Evolutionary conservation across 1,284 basidiomycete species (phyloP), one percentile per base, ranked within the genome.

Genomic region (Ustanciosporium gigantosporum): DNA sequence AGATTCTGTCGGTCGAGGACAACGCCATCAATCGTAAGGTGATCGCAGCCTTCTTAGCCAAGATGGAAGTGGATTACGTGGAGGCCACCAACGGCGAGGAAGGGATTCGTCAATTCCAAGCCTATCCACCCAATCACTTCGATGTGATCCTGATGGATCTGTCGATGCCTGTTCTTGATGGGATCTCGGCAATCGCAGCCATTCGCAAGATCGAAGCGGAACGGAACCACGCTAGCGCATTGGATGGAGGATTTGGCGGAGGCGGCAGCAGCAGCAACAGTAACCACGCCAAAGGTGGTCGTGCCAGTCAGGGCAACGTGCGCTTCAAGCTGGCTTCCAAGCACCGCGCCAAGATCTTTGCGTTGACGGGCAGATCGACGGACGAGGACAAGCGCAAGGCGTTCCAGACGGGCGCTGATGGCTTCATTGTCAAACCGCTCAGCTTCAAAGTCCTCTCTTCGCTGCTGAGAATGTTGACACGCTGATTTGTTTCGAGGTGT

Each of bases 141-240:
- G 41, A 52, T 36, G 68, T 68, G 46, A 43, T 65, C 11, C 46
- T 70, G 21, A 68, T 95, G 69, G 92, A 96, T 78, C 81, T 96
- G 40, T 91, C 89, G 0, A 96, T 96, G 92, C 92, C 91, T 0
- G 79, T 91, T 19, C 84, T 95, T 56, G 91, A 95, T 75, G 92
- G 70, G 83, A 67, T 94, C 49, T 86, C 87, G 17, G 91, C 93
- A 7, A 91, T 91, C 0, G 81, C 82, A 1, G 85, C 87, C 70
- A 95, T 96, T 64, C 87, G 91, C 22, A 81, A 84, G 53, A 83
- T 92, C 35, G 92, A 96, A 79, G 80, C 83, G 6, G 79, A 75
- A 31, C 82, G 86, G 15, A 46, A 58, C 17, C 15, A 38, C 17
- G 23, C 21, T 24, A 31, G 16, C 31, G 32, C 15, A n/a, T n/a